Evolutionary conservation across 495 filamentous ascomycete species (phyloP), one percentile per base, ranked within the genome.

Genomic region (Penicillium pancosmium): DNA sequence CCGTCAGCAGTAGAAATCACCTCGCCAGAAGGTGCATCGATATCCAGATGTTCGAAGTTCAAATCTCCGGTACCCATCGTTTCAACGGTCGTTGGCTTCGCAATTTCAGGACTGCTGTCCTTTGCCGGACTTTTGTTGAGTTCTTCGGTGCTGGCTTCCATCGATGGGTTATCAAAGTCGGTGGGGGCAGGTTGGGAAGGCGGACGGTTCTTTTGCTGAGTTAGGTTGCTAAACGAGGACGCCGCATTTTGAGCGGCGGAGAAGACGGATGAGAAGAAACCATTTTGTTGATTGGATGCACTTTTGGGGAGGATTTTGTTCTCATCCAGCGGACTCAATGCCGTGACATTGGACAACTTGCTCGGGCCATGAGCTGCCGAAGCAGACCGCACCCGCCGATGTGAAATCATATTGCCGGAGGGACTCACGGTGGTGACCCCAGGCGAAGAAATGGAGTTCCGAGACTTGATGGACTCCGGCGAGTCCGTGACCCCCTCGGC

Each of bases 241-340:
- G 94, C 93, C 40, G 95, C 93, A 74, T 90, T 98, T 68, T 98
- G 94, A 15, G 93, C 93, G 31, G 87, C 93, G 33, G 91, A 92
- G 64, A 98, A 91, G 68, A 98, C 88, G 15, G 88, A 90, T 7
- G 91, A 93, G 72, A 98, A 98, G 72, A 98, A 98, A 0, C 92
- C 91, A 46, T 79, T 80, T 44, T 71, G 81, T 48, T 79, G 78
- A 52, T 68, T 67, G 13, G 61, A 61, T 1, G 70, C 49, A n/a
- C 65, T 63, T 53, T 72, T 73, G 8, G 82, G 72, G 10, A 48
- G 46, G 1, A 80, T 76, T 59, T 82, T 86, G 11, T 64, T 60
- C 68, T 89, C 86, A 60, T 89, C 87, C 35, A 81, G 68, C 3
- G 94, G 92, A 33, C 90, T 89, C 46, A 95, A 72, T 27, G 88